These are phyloP conservation scores for Macroventuria anomochaeta DNA, from an alignment of 2,329 filamentous ascomycete species.

Conservation along the genomic window DNA sequence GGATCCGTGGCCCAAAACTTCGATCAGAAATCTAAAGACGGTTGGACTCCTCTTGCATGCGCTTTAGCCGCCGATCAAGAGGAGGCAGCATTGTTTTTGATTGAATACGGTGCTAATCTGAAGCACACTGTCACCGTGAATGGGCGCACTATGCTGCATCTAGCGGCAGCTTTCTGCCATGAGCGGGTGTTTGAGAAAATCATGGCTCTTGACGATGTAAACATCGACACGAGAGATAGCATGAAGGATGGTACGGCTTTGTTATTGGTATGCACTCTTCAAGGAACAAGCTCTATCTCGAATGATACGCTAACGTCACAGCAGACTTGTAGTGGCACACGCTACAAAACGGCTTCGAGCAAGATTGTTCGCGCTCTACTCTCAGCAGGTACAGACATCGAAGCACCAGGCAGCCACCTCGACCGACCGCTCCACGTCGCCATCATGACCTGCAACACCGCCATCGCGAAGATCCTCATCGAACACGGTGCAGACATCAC, in stretches of 20 bases:
- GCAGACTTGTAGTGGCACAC: slow-evolving; percentile 17
- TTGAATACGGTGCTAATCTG: slow-evolving; percentile 17
- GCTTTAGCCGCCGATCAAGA: slow-evolving; percentile 21
- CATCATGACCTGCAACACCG: slow-evolving; percentile 17
- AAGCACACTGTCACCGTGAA: slow-evolving; percentile 2
- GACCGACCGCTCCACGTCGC: slow-evolving; percentile 27
- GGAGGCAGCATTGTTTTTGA: slow-evolving; percentile 19
- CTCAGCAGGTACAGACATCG: slow-evolving; percentile 25
- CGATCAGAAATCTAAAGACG: slow-evolving; percentile 15
- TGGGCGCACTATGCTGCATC: slow-evolving; percentile 20
- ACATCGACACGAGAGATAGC: slow-evolving; percentile 13
- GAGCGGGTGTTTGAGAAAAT: background rate
- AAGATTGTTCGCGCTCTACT: slow-evolving; percentile 23
- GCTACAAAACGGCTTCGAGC: slow-evolving; percentile 17
- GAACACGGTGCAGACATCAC: background rate
- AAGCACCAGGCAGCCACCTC: slow-evolving; percentile 10
- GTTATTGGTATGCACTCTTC: background rate
- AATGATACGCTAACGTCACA: background rate
- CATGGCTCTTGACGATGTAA: background rate
- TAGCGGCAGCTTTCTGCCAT: slow-evolving; percentile 15
- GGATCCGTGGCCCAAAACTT: slow-evolving; percentile 10
- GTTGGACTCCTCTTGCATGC: slow-evolving; percentile 25
- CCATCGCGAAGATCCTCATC: background rate
- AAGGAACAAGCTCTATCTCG: background rate
- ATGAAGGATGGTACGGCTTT: background rate